Evolutionary conservation across 441 rosid genomes (phyloP), one percentile per base, ranked within the genome.

Genomic region (Macaranga tanarius): DNA sequence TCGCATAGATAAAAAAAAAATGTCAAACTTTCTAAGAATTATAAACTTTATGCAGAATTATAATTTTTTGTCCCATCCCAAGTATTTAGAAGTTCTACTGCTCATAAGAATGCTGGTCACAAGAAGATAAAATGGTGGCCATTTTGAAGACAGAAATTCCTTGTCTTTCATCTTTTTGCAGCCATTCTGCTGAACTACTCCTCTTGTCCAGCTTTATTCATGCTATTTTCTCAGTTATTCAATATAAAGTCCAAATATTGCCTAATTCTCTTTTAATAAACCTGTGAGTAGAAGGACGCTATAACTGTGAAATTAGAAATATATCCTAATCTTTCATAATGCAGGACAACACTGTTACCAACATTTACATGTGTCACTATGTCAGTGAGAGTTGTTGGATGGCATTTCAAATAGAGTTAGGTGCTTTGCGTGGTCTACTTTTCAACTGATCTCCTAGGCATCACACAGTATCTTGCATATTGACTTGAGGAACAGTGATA

Each of bases 391-490:
- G 48, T 62, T 38, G 15, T n/a, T 40, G 10, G 17, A 10, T 20
- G 28, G 7, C 17, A 34, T 54, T n/a, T 54, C 47, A 52, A 17
- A 19, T 66, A 25, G 42, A 7, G 28, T 19, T 19, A 31, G 19
- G 52, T 64, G 54, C 52, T 13, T 51, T 3, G 10, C 5, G 13
- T 34, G 22, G 7, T 60, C 34, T 38, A 12, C 45, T 62, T 34
- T 67, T 13, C 12, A 23, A 7, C 45, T 42, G 48, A 42, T 74
- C 20, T 52, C 23, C 25, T 55, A 23, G 58, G 20, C 58, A 61
- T 26, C 60, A 45, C n/a, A 40, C 50, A 55, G 38, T 73, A 65
- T 61, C 66, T 61, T 66, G n/a, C 64, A 25, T 63, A n/a, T 56
- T 28, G 31, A 47, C 10, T 71, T 52, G 6, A 55, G 40, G 26